Base-by-base conservation (phyloP, 2,329 filamentous ascomycete genomes). In the Sclerotinia subarctica region DNA sequence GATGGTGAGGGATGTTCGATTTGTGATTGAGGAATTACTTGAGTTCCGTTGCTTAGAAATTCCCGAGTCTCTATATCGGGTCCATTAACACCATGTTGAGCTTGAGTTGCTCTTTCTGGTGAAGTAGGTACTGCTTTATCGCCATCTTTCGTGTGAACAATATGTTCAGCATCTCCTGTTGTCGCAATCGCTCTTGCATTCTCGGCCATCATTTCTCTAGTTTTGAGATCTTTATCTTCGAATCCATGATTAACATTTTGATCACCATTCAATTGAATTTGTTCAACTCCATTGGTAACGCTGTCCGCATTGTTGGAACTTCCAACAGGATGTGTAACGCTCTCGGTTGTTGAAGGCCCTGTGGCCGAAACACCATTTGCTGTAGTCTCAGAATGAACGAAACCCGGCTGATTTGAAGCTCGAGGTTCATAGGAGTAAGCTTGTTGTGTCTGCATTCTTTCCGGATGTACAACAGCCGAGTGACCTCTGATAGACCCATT, bases 401-500 rank as follows among this genome's bases (percentile, higher is more conserved):
- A 51, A 53, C 68, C 67, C 17, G 73, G 68, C 54, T 70, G 68
- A 56, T 74, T 74, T 42, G 69, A 44, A 21, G 47, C 65, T 52
- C 66, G 58, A 32, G 70, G 66, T 24, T 71, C 66, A 47, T 74
- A 71, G 3, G 64, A 65, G 47, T 74, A 73, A 5, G 71, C 69
- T 24, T 73, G 62, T 44, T 70, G 69, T 17, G 56, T 35, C 26
- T 68, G 24, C 46, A 68, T 62, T 10, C 59, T 71, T 17, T 70
- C 66, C 0, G 72, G 70, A 56, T 72, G 70, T 11, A 70, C 44
- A 53, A 70, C 56, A 54, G 69, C 69, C 1, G 71, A 72, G 49
- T 79, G 74, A 0, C 75, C 76, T 35, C 72, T 75, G 6, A 79
- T 74, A 44, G 75, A 72, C 11, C 77, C 78, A 44, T 75, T 71